Base-by-base conservation (phyloP, 78 protist species). In the Polysphondylium violaceum region DNA sequence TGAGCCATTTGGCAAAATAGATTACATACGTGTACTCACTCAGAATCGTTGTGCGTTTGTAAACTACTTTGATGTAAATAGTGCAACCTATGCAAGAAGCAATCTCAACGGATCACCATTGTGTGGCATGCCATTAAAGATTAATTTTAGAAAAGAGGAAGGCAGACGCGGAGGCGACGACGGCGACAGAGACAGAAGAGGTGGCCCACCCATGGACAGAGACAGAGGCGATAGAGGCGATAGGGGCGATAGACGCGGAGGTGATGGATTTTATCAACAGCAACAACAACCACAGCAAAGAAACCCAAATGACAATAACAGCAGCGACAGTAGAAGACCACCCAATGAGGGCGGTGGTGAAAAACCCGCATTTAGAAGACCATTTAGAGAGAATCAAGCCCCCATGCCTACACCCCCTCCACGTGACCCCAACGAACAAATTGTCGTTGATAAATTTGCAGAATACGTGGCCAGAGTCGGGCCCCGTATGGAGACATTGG, bases 21-120 rank as follows among this genome's bases (percentile, higher is more conserved):
- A 88, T 17, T 41, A 56, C n/a, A 67, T 88, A 38, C 76, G 94
- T 50, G 35, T 78, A n/a, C 40, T 88, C 23, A 2, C 1, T 33
- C 76, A 79, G 44, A 77, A 68, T 17, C 50, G 60, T 31, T 88
- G 94, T 67, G 94, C 94, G 29, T 88, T 88, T 65, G 94, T 88
- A 19, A 88, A 76, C 33, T 88, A 67, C 40, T 12, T 12, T 38
- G 38, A 29, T 17, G 41, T 68, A 21, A 87, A 88, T 35, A 23
- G 69, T 1, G 94, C 94, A 1, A 51, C 41, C 5, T 60, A 40
- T 0, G 94, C 94, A 3, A 74, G 74, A 63, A 47, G 27, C 44
- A 33, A 19, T 41, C 23, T 88, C 33, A 71, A 65, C n/a, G 94
- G 94, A 36, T 33, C 43, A 11, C 47, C 21, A n/a, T 55, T 88